phyloP scores from a whole-genome alignment of 306 rosid species.

The Quercus robur region DNA sequence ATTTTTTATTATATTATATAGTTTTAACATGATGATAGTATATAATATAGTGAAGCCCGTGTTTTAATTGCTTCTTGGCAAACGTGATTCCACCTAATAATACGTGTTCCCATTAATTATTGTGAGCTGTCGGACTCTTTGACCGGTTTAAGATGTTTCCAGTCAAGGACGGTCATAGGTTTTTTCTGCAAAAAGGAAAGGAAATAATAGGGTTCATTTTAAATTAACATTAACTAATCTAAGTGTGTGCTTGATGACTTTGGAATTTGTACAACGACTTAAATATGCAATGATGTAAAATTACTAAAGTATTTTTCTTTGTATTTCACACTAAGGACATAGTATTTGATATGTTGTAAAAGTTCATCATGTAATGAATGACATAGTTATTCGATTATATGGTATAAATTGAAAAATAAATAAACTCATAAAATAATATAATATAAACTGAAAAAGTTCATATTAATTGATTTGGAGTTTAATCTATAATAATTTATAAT shows the following conservation, averaged over 20 bases:
- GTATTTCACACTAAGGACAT: too few relatives aligned
- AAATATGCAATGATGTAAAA: neutral
- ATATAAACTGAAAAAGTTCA: too few relatives aligned
- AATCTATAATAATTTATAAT: too few relatives aligned
- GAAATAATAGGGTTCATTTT: neutral
- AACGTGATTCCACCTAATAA: conserved; percentile 35
- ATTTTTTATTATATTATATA: neutral
- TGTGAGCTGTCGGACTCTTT: conserved; percentile 12
- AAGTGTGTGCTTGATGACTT: neutral
- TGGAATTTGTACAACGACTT: neutral
- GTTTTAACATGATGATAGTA: neutral
- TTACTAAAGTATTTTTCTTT: too few relatives aligned
- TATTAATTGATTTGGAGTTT: too few relatives aligned
- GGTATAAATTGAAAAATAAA: too few relatives aligned
- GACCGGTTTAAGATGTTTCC: neutral
- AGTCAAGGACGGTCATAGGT: neutral
- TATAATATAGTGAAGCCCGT: neutral
- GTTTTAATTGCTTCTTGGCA: conserved; percentile 22
- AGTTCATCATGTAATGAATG: too few relatives aligned
- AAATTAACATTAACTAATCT: neutral
- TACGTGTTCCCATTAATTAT: conserved; percentile 8
- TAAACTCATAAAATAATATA: too few relatives aligned
- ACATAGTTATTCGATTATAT: too few relatives aligned
- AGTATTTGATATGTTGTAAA: too few relatives aligned
- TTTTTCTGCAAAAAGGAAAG: neutral